Base-by-base conservation (phyloP, 441 rosid genomes). In the Metrosideros polymorpha region DNA sequence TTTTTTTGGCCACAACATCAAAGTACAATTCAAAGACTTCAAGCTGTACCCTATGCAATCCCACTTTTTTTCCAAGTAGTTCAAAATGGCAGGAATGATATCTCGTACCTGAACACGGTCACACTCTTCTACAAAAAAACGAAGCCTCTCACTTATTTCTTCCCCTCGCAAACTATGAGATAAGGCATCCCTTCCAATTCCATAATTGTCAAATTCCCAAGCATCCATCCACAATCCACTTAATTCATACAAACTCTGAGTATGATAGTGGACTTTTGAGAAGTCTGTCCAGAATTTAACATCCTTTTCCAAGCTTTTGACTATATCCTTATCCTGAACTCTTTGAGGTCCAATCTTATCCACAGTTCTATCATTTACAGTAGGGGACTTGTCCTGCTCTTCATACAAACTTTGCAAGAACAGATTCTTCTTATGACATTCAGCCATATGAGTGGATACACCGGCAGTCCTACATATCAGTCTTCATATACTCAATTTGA, bases 201-300 rank as follows among this genome's bases (percentile, higher is more conserved):
- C 98, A 86, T 95, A 95, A 91, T 92, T 95, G 91, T 94, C 91
- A 85, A 95, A 94, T 82, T 94, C 94, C 84, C 89, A 86, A 77
- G 88, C 66, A 89, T 92, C 93, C 90, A 86, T 89, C 94, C 96
- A 92, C 84, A 93, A 87, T 86, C 98, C 99, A 32, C 91, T 92
- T 83, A 97, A 77, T 88, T 97, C 97, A 29, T 94, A 93, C 47
- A 95, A 86, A 88, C 98, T 96, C 79, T 91, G 94, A 32, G 96
- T 96, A 92, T 97, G 99, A 89, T 92, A 95, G 86, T 95, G 98
- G 24, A 94, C 97, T 89, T 97, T 96, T 83, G 99, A 93, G 90
- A 89, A 97, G 89, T 97, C 99, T 22, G 99, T 97, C 99, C 99
- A 97, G 89, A 88, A 96, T 75, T 94, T 91, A 55, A 97, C 96